phyloP scores from a whole-genome alignment of 78 protist genomes.

The Thecamonas trahens region DNA sequence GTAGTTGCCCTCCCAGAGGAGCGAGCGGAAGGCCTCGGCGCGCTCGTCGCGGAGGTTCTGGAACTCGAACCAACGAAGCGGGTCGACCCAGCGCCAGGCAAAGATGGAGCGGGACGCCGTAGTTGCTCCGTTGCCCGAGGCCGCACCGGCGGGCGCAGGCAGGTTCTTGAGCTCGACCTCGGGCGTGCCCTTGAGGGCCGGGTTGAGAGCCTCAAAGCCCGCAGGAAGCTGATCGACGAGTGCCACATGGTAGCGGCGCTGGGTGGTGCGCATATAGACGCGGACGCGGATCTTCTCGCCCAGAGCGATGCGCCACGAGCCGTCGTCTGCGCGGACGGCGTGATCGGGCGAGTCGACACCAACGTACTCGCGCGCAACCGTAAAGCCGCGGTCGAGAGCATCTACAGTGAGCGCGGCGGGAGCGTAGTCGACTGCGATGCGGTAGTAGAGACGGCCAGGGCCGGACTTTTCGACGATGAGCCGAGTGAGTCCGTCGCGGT shows the following conservation, averaged over 20 bases:
- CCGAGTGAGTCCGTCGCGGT: too few species aligned
- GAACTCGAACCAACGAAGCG: slow-evolving; percentile 18
- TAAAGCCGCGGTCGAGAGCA: not conserved
- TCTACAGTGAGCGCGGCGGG: not conserved
- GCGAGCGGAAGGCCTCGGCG: slow-evolving; percentile 20
- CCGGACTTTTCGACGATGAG: slow-evolving; percentile 10
- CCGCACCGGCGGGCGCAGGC: not conserved
- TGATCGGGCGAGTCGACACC: not conserved
- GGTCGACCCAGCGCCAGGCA: not conserved
- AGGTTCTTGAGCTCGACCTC: too few species aligned
- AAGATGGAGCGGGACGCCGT: too few species aligned
- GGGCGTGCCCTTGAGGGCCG: too few species aligned
- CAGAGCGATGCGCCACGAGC: slow-evolving; percentile 1
- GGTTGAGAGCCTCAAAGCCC: slow-evolving; percentile 10
- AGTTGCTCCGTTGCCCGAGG: too few species aligned
- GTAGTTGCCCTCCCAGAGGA: too few species aligned
- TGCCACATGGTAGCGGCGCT: slow-evolving; percentile 10
- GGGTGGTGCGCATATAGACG: slow-evolving; percentile 2
- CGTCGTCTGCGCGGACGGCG: not conserved
- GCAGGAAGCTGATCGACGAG: slow-evolving; percentile 12
- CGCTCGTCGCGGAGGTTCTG: slow-evolving; percentile 11
- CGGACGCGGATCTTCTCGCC: slow-evolving; percentile 6
- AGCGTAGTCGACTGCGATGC: not conserved
- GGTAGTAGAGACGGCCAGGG: slow-evolving; percentile 15
- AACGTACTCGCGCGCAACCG: not conserved